Conservation (phyloP, 805 yeast species). For the Saturnispora galanensis region DNA sequence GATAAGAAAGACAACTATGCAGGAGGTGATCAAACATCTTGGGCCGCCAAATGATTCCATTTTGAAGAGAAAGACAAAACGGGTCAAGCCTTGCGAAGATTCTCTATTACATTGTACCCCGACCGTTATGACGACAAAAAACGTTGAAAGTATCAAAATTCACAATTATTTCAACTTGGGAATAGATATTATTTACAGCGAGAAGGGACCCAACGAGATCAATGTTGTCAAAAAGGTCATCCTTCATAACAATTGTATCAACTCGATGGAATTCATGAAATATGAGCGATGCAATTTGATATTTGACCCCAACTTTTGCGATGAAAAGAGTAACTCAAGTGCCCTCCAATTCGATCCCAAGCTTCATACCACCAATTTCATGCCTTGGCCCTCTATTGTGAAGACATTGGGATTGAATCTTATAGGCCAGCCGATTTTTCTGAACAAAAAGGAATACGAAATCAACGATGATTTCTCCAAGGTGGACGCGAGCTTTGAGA, state of each 20-base stretch:
- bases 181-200: slow-evolving; percentile 42
- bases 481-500: slow-evolving; percentile 19
- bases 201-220: slow-evolving; percentile 21
- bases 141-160: slow-evolving; percentile 29
- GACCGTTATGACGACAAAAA: slow-evolving; percentile 15
- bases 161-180: slow-evolving; percentile 51
- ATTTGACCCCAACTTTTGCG: not conserved
- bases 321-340: not conserved
- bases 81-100: not conserved
- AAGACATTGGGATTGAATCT: not conserved
- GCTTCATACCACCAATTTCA: not conserved
- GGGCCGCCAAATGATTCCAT: slow-evolving; percentile 53
- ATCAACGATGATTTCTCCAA: slow-evolving; percentile 16
- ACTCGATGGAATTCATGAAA: slow-evolving; percentile 42
- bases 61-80: slow-evolving; percentile 23
- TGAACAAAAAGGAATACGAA: slow-evolving; percentile 27
- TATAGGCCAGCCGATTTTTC: slow-evolving; percentile 18
- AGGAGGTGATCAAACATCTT: slow-evolving; percentile 34
- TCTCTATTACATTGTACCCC: no score
- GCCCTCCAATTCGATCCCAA: no score
- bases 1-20: slow-evolving; percentile 40
- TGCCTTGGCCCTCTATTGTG: not conserved
- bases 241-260: slow-evolving; percentile 44
- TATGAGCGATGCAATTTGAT: slow-evolving; percentile 38
- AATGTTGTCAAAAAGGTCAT: slow-evolving; percentile 36